phyloP scores from a whole-genome alignment of 2,329 filamentous ascomycete genomes.

The Juglanconis juglandina region DNA sequence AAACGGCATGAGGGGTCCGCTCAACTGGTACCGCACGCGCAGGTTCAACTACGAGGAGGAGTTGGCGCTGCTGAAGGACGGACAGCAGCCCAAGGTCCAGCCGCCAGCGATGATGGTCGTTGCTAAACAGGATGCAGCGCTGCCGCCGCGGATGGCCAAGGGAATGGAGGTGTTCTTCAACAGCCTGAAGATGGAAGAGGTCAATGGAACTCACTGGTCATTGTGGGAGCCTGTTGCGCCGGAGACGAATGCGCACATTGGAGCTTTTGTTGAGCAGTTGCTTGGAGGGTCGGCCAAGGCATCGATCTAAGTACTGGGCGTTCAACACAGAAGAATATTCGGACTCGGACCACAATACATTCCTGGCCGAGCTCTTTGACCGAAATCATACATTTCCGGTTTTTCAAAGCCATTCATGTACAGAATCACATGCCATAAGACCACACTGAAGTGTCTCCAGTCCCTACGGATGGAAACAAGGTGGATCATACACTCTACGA shows the following conservation, averaged over 20 bases:
- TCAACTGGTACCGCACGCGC: slow-evolving; percentile 84
- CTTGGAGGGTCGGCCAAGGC: slow-evolving; percentile 32
- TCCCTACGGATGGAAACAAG: too few relatives aligned
- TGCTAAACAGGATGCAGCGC: slow-evolving; percentile 66
- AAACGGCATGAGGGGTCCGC: slow-evolving; percentile 71
- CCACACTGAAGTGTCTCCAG: too few relatives aligned
- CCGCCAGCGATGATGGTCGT: slow-evolving; percentile 72
- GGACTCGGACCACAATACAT: too few relatives aligned
- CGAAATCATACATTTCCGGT: too few relatives aligned
- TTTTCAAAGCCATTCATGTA: too few relatives aligned
- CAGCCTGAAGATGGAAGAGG: slow-evolving; percentile 61
- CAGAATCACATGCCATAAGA: too few relatives aligned
- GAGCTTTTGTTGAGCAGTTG: slow-evolving; percentile 62
- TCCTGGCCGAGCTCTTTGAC: too few relatives aligned
- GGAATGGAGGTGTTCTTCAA: slow-evolving; percentile 69
- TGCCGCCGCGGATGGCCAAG: slow-evolving; percentile 67
- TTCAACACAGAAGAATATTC: too few relatives aligned
- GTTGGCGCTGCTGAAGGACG: slow-evolving; percentile 54
- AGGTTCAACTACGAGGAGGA: slow-evolving; percentile 78
- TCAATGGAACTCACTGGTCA: slow-evolving; percentile 77
- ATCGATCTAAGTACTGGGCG: slow-evolving; percentile 29
- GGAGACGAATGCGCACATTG: slow-evolving; percentile 65
- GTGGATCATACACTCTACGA: too few relatives aligned
- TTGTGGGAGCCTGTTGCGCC: slow-evolving; percentile 62
- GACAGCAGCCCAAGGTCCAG: slow-evolving; percentile 42